Evolutionary conservation across 1,139 yeast genomes (phyloP).

Genomic region (Diutina neorugosa): DNA sequence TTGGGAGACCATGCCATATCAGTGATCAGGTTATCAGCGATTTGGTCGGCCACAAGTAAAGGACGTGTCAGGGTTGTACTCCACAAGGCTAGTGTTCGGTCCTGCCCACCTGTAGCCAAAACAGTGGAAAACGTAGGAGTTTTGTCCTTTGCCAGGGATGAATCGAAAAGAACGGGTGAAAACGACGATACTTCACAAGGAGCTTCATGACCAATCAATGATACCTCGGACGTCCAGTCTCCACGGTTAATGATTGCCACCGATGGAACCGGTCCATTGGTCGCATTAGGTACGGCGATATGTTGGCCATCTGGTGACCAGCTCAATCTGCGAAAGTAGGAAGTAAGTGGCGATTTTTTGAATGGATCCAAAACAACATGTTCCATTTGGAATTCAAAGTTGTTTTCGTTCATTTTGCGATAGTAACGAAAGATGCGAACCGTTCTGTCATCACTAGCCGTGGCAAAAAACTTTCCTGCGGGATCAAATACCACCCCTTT

Average conservation of each 20-base stretch:
- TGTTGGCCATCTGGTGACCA: slow-evolving; percentile 99
- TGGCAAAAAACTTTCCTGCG: slow-evolving; percentile 93
- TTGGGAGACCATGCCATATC: slow-evolving; percentile 72
- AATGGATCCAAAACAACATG: slow-evolving; percentile 77
- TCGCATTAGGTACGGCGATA: slow-evolving; percentile 93
- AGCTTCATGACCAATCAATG: slow-evolving; percentile 89
- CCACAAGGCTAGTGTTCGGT: slow-evolving; percentile 62
- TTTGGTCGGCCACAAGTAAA: slow-evolving; percentile 50
- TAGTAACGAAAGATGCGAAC: slow-evolving; percentile 80
- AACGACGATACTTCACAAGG: slow-evolving; percentile 93
- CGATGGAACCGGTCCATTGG: slow-evolving; percentile 90
- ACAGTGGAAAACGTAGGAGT: slow-evolving; percentile 29
- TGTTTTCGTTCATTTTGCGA: slow-evolving; percentile 48
- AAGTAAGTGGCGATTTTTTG: slow-evolving; percentile 77
- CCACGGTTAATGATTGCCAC: slow-evolving; percentile 86
- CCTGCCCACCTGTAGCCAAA: slow-evolving; percentile 74
- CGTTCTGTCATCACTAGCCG: slow-evolving; percentile 92
- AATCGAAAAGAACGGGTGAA: slow-evolving; percentile 53
- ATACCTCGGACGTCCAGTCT: slow-evolving; percentile 80
- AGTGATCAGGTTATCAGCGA: slow-evolving; percentile 51
- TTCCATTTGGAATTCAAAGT: slow-evolving; percentile 76
- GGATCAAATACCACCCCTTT: slow-evolving; percentile 97
- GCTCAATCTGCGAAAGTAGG: slow-evolving; percentile 81
- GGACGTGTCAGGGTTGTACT: slow-evolving; percentile 51
- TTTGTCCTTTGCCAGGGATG: neutral